Percentiles rank a stretch among this genome's conserved stretches.
These are phyloP conservation scores for Phytophthora tubulina DNA, from an alignment of 352 stramenopile species.

Conservation along the genomic window DNA sequence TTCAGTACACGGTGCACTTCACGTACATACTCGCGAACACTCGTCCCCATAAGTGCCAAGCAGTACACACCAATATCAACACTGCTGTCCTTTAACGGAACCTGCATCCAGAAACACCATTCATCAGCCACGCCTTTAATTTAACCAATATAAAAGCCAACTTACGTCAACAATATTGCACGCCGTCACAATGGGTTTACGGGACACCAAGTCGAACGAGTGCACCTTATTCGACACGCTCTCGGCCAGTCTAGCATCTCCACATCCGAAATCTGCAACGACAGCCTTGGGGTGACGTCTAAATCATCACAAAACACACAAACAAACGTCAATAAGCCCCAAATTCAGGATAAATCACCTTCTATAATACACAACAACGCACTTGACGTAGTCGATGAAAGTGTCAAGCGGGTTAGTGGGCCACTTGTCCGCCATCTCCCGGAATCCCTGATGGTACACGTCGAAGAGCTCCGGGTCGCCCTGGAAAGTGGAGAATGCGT, in stretches of 20 bases:
- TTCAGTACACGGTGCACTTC: conserved; percentile 97
- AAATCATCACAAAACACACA: conserved; percentile 12
- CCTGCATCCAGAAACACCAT: conserved; percentile 53
- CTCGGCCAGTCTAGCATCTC: conserved; percentile 95
- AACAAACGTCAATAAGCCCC: conserved; percentile 3
- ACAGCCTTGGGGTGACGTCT: conserved; percentile 77
- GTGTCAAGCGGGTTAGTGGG: conserved; percentile 97
- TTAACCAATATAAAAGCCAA: neutral
- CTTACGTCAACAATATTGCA: conserved; percentile 96
- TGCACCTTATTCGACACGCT: conserved; percentile 93
- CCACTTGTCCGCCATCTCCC: conserved; percentile 97
- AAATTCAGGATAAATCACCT: neutral
- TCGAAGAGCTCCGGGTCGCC: conserved; percentile 96
- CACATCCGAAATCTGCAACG: conserved; percentile 98
- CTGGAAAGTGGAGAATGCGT: conserved; percentile 94
- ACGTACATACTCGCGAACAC: conserved; percentile 96
- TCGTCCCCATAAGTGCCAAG: conserved; percentile 98
- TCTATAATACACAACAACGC: conserved; percentile 19
- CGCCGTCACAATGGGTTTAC: conserved; percentile 92
- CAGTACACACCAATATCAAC: conserved; percentile 98
- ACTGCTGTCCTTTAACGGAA: conserved; percentile 89
- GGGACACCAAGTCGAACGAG: conserved; percentile 98
- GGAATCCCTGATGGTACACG: conserved; percentile 98
- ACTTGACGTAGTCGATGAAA: conserved; percentile 96
- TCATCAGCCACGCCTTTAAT: conserved; percentile 6